Evolutionary conservation across 2,329 filamentous ascomycete species (phyloP), one percentile per base, ranked within the genome.

Genomic region (Thyridium curvatum): DNA sequence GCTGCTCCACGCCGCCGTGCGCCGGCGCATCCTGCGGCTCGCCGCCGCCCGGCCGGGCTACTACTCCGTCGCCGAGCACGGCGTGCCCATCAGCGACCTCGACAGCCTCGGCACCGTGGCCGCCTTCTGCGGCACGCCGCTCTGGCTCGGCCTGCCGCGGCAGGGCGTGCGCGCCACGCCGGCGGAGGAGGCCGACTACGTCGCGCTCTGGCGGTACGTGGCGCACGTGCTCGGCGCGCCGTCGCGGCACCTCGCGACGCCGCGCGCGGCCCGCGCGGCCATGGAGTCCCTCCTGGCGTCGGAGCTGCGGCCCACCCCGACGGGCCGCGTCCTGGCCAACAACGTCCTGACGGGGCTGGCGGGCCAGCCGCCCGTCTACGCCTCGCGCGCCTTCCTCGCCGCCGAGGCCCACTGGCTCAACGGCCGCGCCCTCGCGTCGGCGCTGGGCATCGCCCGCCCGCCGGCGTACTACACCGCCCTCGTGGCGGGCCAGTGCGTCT

Each of bases 121-220:
- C 29, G 79, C 77, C 2, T 91, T 91, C 59, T 85, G 79, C 0
- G 69, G 78, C 1, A 74, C 74, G 0, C 58, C 88, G 3, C 70
- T 89, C 43, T 89, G 76, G 70, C 55, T 86, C 18, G 74, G 75
- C 17, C 68, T 90, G 4, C 85, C 85, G 0, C 70, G 83, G 0
- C 85, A 90, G 60, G 86, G 85, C 3, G 79, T 91, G 39, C 80
- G 65, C 47, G 62, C 86, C 18, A 69, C 71, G 0, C 41, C 68
- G 18, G 72, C 74, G 41, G 84, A 91, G 53, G 77, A 75, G 3
- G 53, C 54, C 2, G 84, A 89, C 51, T 90, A 86, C 53, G 67
- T 86, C 33, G 83, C 84, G 0, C 64, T 91, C 1, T 91, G 85
- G 84, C 73, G 85, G 3, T 84, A 86, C 46, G 75, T 90, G 12